Base-by-base conservation (phyloP, 495 filamentous ascomycete species). In the Parmelia sp. region DNA sequence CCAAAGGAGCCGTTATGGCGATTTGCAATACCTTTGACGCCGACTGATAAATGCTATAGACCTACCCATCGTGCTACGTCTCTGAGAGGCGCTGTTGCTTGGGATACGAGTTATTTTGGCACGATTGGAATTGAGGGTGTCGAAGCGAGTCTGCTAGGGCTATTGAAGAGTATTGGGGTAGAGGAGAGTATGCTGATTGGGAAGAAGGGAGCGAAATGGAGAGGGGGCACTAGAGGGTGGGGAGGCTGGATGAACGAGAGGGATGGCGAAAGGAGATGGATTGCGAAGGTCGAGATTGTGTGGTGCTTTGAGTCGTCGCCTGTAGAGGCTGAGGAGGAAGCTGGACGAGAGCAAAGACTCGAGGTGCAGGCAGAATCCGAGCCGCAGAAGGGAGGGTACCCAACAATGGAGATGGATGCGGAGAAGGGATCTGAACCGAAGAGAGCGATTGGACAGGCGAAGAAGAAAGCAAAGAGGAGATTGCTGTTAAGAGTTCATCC, bases 101-200 rank as follows among this genome's bases (percentile, higher is more conserved):
- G 95, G 93, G 94, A 98, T 76, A 91, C 86, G 83, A 97, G 92
- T 71, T 98, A 96, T 72, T 90, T 94, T 77, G 86, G 90, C 72
- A 97, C 90, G 3, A 86, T 96, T 66, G 82, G 86, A 39, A 69
- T 97, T 3, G 88, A 89, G 63, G 94, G 95, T 10, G 72, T 77
- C 6, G 81, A 84, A 49, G 69, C 76, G 17, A 86, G 83, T 33
- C 71, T 96, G 29, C 77, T 85, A 61, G 82, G 81, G 27, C 76
- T 94, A 29, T 68, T 97, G 36, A 83, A 78, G 61, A 78, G 75
- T 6, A 67, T 96, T 1, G 85, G 86, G 2, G 72, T 91, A 31
- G 79, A 78, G 25, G 83, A 83, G 31, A 78, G 84, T 33, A 75
- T 80, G 23, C 75, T 81, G 62, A 87, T 86, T 83, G 80, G 81